Base-by-base conservation (phyloP, 2,329 filamentous ascomycete genomes). In the Lizonia empirigonia region DNA sequence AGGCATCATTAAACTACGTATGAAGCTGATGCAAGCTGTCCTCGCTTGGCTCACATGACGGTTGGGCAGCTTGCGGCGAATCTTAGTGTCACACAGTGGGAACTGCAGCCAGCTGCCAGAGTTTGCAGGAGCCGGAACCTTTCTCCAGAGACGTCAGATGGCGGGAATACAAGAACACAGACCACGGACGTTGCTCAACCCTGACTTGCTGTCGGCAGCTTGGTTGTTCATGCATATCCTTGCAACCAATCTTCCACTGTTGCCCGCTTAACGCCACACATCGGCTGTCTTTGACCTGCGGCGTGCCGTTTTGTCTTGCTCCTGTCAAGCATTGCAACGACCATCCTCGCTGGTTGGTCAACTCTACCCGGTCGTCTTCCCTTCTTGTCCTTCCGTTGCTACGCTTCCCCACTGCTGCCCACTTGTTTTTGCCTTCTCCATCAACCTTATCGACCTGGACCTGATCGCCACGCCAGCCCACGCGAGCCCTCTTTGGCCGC, bases 341-440 rank as follows among this genome's bases (percentile, higher is more conserved):
- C 64, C 55, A 62, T 64, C 64, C 55, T 63, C 62, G 63, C 62
- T 62, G 63, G 64, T 64, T 69, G 68, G 67, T 57, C 57, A 67
- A 66, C 56, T 63, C 56, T 56, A 66, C 57, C 67, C 67, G 67
- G 65, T 55, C 64, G 23, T 65, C 60, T 70, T 68, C 69, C 65
- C 58, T 69, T 70, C 66, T 67, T 56, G 70, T 70, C 63, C 66
- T 66, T 55, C 65, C 68, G 65, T 67, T 68, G 60, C 64, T 54
- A 67, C 51, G 63, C 63, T 64, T 44, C 68, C 65, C 68, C 65
- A 65, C 63, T 48, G 55, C 55, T 61, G 57, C 57, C 56, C 62
- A 64, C 62, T 61, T 59, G 59, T 59, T 62, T 62, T 60, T 61
- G 56, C 62, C 62, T 59, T 61, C 55, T 55, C 56, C 44, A 59